Evolutionary conservation across 352 stramenopile genomes (phyloP), one percentile per base, ranked within the genome.

Genomic region (Globisporangium ultimum): DNA sequence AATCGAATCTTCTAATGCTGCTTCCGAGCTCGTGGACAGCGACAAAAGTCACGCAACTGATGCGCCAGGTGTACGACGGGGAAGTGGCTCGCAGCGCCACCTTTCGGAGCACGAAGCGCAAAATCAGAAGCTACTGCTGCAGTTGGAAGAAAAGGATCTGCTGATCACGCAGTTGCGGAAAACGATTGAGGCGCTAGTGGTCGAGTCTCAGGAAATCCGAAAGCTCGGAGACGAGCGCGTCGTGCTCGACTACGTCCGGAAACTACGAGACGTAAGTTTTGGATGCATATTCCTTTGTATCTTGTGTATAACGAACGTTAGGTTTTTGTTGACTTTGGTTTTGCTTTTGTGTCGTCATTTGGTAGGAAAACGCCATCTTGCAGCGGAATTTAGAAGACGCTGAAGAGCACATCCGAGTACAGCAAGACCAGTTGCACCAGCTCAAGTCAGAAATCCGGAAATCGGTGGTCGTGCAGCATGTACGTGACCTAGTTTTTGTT

Each of bases 91-190:
- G n/a, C 50, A 47, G 38, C 59, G 24, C 32, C 59, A 45, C 34
- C 2, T 42, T n/a, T 55, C 51, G 9, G 51, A 55, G 8, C 42
- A 36, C 6, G 62, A 74, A 53, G 34, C 51, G 9, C 64, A 74
- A 38, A 70, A 66, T 49, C 47, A 60, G 5, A 77, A 68, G 21
- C 48, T 87, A n/a, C 14, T 70, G 58, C 58, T 88, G 60, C 76
- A 92, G 47, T 61, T 95, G 7, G 86, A 95, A 66, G 86, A 95
- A 57, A 93, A 93, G 48, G 78, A 95, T 61, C 40, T 91, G 53
- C 60, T 95, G 7, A 85, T 93, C 20, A 75, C 72, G 14, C 84
- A 95, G 55, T 69, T 95, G 52, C 87, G 89, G 55, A 78, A 75
- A 41, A 91, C 82, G 5, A 93, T 95, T 21, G 86, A 95, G 59